Conservation (phyloP, 148 eudicot genomes). For the Bassia scoparia region DNA sequence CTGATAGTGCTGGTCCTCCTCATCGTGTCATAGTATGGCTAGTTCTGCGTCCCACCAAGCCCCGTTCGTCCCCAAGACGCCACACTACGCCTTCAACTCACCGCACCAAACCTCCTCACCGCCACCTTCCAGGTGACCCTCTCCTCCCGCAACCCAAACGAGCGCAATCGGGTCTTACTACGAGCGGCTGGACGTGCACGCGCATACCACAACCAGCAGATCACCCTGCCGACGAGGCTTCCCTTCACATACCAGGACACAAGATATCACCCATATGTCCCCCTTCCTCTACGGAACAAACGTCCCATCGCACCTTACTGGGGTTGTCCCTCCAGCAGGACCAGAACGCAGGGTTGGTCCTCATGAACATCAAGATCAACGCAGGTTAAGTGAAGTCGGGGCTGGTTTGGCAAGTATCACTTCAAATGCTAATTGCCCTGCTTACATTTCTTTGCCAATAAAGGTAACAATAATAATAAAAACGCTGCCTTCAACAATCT, state of each 20-base stretch:
- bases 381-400: constrained; percentile 45
- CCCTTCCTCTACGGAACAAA: constrained; percentile 36
- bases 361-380: constrained; percentile 33
- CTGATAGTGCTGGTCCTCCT: constrained; percentile 31
- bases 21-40: constrained; percentile 34
- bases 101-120: constrained; percentile 36
- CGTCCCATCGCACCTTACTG: constrained; percentile 35
- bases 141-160: constrained; percentile 44
- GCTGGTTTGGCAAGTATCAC: constrained; percentile 37
- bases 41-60: constrained; percentile 49
- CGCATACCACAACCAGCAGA: constrained; percentile 39
- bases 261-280: constrained; percentile 38
- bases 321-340: constrained; percentile 27
- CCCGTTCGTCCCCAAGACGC: constrained; percentile 51
- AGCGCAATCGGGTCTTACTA: constrained; percentile 42
- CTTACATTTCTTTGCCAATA: constrained; percentile 20
- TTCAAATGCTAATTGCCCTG: constrained; percentile 43
- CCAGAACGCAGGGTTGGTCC: constrained; percentile 29
- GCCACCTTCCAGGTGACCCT: constrained; percentile 38
- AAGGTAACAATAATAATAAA: neutral
- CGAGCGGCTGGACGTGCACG: constrained; percentile 41
- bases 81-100: constrained; percentile 44
- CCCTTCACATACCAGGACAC: constrained; percentile 41
- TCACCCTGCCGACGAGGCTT: constrained; percentile 37
- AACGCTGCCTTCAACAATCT: neutral